These are phyloP conservation scores for Glonium stellatum DNA, from an alignment of 495 filamentous ascomycete species.

Conservation along the genomic window DNA sequence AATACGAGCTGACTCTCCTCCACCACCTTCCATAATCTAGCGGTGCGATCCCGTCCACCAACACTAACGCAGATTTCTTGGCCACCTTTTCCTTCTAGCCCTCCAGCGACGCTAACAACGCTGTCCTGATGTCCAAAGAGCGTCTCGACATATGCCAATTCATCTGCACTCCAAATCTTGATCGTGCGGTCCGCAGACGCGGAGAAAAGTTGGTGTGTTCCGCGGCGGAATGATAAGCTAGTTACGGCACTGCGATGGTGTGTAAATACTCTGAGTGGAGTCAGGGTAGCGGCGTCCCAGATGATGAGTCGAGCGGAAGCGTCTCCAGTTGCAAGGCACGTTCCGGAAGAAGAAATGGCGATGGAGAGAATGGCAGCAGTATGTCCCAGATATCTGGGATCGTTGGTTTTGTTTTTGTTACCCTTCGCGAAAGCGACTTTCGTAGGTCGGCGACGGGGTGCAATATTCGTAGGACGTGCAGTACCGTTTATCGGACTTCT, in stretches of 20 bases:
- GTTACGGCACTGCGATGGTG: conserved; percentile 87
- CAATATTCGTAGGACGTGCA: conserved; percentile 52
- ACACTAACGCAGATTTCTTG: conserved; percentile 86
- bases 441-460: conserved; percentile 64
- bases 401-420: conserved; percentile 50
- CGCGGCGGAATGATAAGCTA: conserved; percentile 68
- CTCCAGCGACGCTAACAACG: conserved; percentile 71
- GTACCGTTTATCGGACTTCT: conserved; percentile 41
- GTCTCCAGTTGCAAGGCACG: conserved; percentile 85
- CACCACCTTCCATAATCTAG: conserved; percentile 92
- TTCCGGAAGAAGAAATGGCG: conserved; percentile 80
- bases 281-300: conserved; percentile 73
- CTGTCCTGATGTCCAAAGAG: conserved; percentile 93
- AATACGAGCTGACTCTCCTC: conserved; percentile 95
- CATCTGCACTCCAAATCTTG: conserved; percentile 79
- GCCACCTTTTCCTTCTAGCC: conserved; percentile 42
- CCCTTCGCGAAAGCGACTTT: conserved; percentile 52
- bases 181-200: conserved; percentile 82
- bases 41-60: conserved; percentile 83
- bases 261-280: conserved; percentile 72
- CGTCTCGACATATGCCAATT: conserved; percentile 86
- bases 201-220: conserved; percentile 88
- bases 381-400: conserved; percentile 61
- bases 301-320: conserved; percentile 74
- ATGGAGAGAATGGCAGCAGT: conserved; percentile 68